Evolutionary conservation across 345 rosid species (phyloP).

Genomic region (Anacardium occidentale): DNA sequence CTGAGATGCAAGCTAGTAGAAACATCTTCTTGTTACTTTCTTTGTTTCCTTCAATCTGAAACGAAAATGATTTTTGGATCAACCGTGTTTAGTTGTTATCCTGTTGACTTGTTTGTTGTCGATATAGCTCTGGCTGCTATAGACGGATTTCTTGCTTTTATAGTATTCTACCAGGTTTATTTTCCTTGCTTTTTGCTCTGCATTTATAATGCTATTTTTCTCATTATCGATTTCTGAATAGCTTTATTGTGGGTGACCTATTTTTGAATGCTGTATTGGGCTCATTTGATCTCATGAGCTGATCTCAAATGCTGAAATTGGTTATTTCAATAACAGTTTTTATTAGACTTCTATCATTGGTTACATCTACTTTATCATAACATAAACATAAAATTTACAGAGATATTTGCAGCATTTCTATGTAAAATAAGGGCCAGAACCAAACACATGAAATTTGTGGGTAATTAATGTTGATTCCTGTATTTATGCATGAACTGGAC

Average conservation of each 20-base stretch:
- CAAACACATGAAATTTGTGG: neutral
- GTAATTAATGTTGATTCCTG: neutral
- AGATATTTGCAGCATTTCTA: neutral
- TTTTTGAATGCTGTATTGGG: too few relatives aligned
- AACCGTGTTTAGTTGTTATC: slow-evolving; percentile 22
- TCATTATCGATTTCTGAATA: too few relatives aligned
- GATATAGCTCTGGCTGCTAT: slow-evolving; percentile 32
- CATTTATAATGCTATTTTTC: neutral
- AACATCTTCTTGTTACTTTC: too few relatives aligned
- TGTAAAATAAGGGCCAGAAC: neutral
- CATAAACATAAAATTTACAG: neutral
- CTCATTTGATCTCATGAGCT: neutral
- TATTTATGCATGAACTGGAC: neutral
- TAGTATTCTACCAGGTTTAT: slow-evolving; percentile 43
- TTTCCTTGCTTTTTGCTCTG: slow-evolving; percentile 9
- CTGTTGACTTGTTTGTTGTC: slow-evolving; percentile 28
- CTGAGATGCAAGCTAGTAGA: too few relatives aligned
- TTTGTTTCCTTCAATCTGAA: too few relatives aligned
- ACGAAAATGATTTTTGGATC: slow-evolving; percentile 14
- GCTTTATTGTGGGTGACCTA: too few relatives aligned
- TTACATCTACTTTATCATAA: neutral
- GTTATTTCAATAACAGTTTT: neutral
- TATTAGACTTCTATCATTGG: too few relatives aligned
- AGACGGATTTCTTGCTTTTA: slow-evolving; percentile 33
- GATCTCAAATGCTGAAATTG: neutral